Conservation (phyloP, 2,329 filamentous ascomycete species). For the Sphaceloma murrayae region DNA sequence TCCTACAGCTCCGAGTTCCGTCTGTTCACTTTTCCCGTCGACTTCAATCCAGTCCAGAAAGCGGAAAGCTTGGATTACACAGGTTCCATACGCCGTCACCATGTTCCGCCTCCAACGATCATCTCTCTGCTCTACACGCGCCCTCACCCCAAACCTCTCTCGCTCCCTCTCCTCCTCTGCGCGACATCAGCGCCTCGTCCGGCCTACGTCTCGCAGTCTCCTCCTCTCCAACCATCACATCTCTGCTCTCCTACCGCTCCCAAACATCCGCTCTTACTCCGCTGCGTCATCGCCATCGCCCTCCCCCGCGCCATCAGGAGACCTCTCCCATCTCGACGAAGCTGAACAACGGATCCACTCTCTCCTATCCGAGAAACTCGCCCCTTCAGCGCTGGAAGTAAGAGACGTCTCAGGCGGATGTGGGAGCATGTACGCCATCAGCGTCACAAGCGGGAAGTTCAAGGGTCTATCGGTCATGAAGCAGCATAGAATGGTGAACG, state of each 20-base stretch:
- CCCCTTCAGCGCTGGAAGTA: constrained; percentile 40
- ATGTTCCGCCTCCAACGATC: neutral
- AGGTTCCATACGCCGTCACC: neutral
- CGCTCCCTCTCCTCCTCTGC: constrained; percentile 4
- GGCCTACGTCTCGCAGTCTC: neutral
- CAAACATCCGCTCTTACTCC: neutral
- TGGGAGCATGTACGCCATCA: constrained; percentile 79
- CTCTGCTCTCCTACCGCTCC: neutral
- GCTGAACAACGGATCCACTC: constrained; percentile 9
- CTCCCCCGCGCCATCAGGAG: neutral
- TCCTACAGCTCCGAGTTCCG: neutral
- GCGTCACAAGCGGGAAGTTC: constrained; percentile 64
- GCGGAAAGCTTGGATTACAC: neutral
- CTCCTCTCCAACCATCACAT: neutral
- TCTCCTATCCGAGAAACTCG: constrained; percentile 2
- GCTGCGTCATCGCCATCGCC: neutral
- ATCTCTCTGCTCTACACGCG: neutral
- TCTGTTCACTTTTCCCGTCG: neutral
- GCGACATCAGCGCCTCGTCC: neutral
- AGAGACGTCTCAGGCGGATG: constrained; percentile 77
- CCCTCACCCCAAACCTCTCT: neutral
- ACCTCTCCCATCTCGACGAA: constrained; percentile 12
- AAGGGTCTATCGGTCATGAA: constrained; percentile 62
- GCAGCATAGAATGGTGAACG: constrained; percentile 74
- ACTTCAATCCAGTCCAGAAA: neutral